Evolutionary conservation across 495 filamentous ascomycete species (phyloP), one percentile per base, ranked within the genome.

Genomic region (Pseudoneurospora amorphoporcata): DNA sequence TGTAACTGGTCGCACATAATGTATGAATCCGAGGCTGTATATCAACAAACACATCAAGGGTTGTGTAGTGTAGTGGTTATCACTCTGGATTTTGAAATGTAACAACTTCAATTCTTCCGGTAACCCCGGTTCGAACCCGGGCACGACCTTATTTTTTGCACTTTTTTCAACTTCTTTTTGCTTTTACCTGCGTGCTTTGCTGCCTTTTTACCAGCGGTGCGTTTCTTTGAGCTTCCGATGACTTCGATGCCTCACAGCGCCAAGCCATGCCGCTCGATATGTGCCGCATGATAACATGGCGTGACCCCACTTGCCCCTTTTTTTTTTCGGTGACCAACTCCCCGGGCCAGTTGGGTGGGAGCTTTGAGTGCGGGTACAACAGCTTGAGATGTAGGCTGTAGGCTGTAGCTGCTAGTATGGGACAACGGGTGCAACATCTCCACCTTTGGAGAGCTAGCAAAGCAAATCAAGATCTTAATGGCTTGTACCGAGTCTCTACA

Each of bases 21-120:
- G 29, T 3, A 0, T 1, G 16, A 29, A 35, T 35, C 2, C 3
- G 14, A 8, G 23, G 0, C 1, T 4, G 29, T 4, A 65, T 17
- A 7, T 65, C 53, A 65, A 65, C 53, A 35, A 65, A 65, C 3
- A 0, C 29, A 40, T 2, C 14, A 3, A 65, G 37, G 53, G 53
- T 65, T 65, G 53, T 65, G 53, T 65, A 65, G 53, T 65, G 53
- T 65, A 65, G 53, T 65, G 53, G 53, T 65, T 65, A 65, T 65
- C 53, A 65, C 53, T 65, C 53, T 65, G 53, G 53, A 65, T 65
- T 65, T 65, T 65, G 53, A 65, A 65, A 37, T 29, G 8, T 53
- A 1, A 53, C 23, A 32, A 29, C 47, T 32, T 37, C 23, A 65
- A 65, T 65, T 65, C 53, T 65, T 65, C 53, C 53, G 17, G 53